A percentile compares a stretch with the other conserved stretches of the same genome.
Conservation (phyloP, 2,329 filamentous ascomycete genomes). For the Xylaria arbuscula region DNA sequence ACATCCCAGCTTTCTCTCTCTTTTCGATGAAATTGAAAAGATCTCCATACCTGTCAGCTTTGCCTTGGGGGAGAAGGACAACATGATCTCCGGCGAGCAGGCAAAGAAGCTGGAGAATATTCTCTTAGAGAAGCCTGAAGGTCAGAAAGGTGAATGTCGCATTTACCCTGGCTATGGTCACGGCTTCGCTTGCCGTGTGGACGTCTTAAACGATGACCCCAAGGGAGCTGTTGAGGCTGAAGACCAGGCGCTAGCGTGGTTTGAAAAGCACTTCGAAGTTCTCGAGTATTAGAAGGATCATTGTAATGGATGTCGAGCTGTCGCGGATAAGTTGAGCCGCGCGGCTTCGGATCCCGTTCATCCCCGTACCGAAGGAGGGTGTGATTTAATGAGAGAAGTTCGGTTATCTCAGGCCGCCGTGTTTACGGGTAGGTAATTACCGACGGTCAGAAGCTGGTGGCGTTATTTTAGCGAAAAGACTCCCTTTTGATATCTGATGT, state of each 20-base stretch:
- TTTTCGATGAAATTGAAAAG: constrained; percentile 61
- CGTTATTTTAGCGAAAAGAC: constrained; percentile 9
- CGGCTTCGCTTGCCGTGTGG: constrained; percentile 53
- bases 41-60: constrained; percentile 59
- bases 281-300: constrained; percentile 32
- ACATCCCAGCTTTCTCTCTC: constrained; percentile 61
- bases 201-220: constrained; percentile 41
- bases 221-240: constrained; percentile 46
- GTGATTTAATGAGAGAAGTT: neutral
- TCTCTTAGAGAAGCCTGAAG: constrained; percentile 51
- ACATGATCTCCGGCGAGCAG: constrained; percentile 51
- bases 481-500: neutral
- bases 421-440: neutral
- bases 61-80: constrained; percentile 59
- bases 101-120: constrained; percentile 51
- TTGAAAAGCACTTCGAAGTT: constrained; percentile 43
- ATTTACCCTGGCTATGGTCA: constrained; percentile 55
- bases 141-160: constrained; percentile 51
- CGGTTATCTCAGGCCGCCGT: neutral
- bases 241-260: constrained; percentile 50
- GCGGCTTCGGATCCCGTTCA: neutral
- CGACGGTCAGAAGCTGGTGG: constrained; percentile 1
- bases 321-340: constrained; percentile 19
- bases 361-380: neutral
- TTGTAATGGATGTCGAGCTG: neutral